A percentile compares a stretch with the other conserved stretches of the same genome.
Conservation (phyloP, 106 monocot genomes). For the Allium fistulosum region DNA sequence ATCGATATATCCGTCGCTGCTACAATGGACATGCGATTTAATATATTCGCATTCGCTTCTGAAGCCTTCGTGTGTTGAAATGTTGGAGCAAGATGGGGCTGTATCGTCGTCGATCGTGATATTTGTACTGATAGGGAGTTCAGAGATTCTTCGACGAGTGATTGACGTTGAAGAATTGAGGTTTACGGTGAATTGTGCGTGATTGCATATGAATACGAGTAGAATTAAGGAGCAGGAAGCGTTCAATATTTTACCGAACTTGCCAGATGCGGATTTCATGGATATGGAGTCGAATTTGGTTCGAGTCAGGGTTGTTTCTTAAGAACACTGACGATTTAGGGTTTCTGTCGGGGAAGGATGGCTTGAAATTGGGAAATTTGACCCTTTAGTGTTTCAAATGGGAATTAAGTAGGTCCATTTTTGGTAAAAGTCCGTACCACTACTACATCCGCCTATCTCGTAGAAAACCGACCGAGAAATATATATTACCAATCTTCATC, state of each 20-base stretch:
- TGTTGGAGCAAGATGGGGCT: slow-evolving; percentile 34
- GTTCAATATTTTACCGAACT: slow-evolving; percentile 8
- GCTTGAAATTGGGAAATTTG: background rate
- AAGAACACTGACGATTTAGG: background rate
- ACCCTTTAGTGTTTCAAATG: background rate
- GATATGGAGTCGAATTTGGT: background rate
- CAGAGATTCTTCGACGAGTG: slow-evolving; percentile 21
- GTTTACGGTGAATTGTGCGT: slow-evolving; percentile 13
- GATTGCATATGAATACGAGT: slow-evolving; percentile 41
- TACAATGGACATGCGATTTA: slow-evolving; percentile 42
- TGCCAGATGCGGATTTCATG: slow-evolving; percentile 6
- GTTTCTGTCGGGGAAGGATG: background rate
- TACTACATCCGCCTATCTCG: too few species aligned
- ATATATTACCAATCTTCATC: too few species aligned
- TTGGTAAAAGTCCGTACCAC: too few species aligned
- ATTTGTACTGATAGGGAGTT: slow-evolving; percentile 20
- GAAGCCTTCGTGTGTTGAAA: slow-evolving; percentile 46
- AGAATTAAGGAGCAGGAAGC: slow-evolving; percentile 20
- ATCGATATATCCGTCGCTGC: slow-evolving; percentile 64
- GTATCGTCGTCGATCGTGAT: slow-evolving; percentile 13
- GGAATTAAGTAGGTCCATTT: too few species aligned
- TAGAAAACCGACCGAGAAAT: too few species aligned
- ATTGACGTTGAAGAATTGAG: slow-evolving; percentile 10
- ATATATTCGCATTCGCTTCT: slow-evolving; percentile 56
- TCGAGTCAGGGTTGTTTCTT: background rate